phyloP scores from a whole-genome alignment of 495 filamentous ascomycete genomes.

The Sabuloglossum arenarium region DNA sequence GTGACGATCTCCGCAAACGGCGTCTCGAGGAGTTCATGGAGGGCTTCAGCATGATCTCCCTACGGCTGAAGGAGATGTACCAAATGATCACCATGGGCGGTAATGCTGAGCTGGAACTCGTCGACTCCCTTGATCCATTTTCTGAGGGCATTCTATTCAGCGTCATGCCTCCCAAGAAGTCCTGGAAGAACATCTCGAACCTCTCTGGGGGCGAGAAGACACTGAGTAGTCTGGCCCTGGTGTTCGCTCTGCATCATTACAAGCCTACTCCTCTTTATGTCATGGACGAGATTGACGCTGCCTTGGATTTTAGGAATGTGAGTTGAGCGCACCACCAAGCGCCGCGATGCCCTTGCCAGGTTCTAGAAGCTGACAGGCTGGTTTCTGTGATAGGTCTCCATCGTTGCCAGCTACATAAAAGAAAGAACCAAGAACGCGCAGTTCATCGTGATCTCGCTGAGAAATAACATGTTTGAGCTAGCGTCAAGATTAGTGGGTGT shows the following conservation, averaged over 20 bases:
- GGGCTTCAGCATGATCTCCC: constrained; percentile 84
- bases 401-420: constrained; percentile 96
- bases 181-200: constrained; percentile 97
- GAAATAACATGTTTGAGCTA: constrained; percentile 99
- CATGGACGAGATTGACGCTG: constrained; percentile 99
- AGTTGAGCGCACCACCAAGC: constrained; percentile 20
- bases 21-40: constrained; percentile 96
- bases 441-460: constrained; percentile 92
- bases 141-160: constrained; percentile 90
- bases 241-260: constrained; percentile 95
- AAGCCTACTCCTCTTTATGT: constrained; percentile 96
- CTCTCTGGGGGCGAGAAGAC: constrained; percentile 94
- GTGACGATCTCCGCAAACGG: constrained; percentile 74
- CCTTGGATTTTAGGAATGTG: constrained; percentile 91
- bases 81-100: constrained; percentile 99
- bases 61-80: constrained; percentile 97
- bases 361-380: background rate
- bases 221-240: constrained; percentile 74
- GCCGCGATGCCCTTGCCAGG: background rate
- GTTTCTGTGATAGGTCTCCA: constrained; percentile 50
- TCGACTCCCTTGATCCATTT: constrained; percentile 90
- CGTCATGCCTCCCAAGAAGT: constrained; percentile 99
- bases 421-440: constrained; percentile 97
- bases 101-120: constrained; percentile 90
- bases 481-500: constrained; percentile 83